These are phyloP conservation scores for Hortiboletus flavorubellus DNA, from an alignment of 768 basidiomycete species.

Conservation along the genomic window DNA sequence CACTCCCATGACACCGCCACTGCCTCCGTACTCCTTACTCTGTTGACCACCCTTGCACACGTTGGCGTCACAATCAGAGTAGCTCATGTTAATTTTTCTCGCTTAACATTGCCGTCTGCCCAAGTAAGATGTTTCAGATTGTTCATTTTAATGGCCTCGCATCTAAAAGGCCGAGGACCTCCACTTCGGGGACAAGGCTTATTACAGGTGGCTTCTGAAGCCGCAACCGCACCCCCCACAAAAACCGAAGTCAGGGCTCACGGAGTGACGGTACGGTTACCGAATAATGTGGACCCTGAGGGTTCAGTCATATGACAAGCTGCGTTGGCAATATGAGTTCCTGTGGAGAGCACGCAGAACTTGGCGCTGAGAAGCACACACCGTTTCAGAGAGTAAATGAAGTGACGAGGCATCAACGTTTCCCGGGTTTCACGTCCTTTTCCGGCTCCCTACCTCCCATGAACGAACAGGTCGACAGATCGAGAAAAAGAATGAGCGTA, in stretches of 20 bases:
- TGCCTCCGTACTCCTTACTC: conserved; percentile 5
- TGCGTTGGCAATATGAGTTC: conserved; percentile 5
- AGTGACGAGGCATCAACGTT: conserved; percentile 14
- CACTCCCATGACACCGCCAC: conserved; percentile 18
- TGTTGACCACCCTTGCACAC: conserved; percentile 14
- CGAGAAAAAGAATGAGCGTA: conserved; percentile 11
- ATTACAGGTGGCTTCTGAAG: not conserved
- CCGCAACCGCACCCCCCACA: not conserved
- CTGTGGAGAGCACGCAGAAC: conserved; percentile 1
- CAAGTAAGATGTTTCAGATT: conserved; percentile 17
- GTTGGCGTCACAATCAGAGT: conserved; percentile 8
- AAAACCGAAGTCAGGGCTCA: not conserved
- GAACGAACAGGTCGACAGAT: not conserved
- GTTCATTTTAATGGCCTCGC: conserved; percentile 7
- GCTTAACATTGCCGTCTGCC: conserved; percentile 12
- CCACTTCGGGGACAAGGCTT: not conserved
- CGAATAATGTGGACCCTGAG: not conserved
- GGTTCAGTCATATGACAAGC: not conserved
- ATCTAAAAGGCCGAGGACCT: conserved; percentile 2
- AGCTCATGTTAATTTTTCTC: conserved; percentile 17
- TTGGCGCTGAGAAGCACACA: not conserved
- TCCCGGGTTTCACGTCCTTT: conserved; percentile 15
- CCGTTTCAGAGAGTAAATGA: not conserved
- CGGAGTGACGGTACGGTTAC: not conserved
- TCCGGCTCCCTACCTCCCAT: conserved; percentile 18